phyloP scores from a whole-genome alignment of 257 asterid genomes.

The Perilla frutescens region DNA sequence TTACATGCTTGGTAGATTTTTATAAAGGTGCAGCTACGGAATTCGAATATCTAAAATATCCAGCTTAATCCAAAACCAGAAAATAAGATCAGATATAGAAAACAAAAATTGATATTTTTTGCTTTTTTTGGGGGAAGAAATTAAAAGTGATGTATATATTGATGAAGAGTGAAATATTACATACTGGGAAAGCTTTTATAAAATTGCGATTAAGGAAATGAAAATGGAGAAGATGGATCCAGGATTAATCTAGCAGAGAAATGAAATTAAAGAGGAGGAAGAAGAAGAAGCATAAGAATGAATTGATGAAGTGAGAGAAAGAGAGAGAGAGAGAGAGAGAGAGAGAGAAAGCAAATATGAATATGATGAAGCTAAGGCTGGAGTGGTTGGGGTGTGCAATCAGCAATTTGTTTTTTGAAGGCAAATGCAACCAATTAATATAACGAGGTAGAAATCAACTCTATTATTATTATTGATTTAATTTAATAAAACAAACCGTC shows the following conservation, averaged over 20 bases:
- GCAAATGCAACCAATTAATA: background rate
- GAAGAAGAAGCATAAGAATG: background rate
- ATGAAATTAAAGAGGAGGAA: background rate
- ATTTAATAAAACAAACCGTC: background rate
- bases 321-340: no score
- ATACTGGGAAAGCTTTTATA: constrained; percentile 39
- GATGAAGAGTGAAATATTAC: constrained; percentile 15
- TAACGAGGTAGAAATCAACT: constrained; percentile 22
- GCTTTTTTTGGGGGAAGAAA: constrained; percentile 5
- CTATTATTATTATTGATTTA: background rate
- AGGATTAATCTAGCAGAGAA: constrained; percentile 20
- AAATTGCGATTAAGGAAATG: constrained; percentile 34
- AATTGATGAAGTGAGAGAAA: background rate
- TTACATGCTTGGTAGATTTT: constrained; percentile 69
- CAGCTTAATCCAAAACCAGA: constrained; percentile 42
- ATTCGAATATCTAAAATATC: constrained; percentile 40
- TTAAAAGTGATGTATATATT: no score
- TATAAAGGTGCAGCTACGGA: constrained; percentile 65
- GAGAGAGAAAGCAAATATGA: background rate
- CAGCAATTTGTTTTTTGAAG: constrained; percentile 26
- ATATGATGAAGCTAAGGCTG: background rate
- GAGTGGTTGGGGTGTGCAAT: constrained; percentile 25
- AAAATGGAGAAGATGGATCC: constrained; percentile 29
- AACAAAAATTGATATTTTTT: background rate
- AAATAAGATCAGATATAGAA: background rate